Conservation (phyloP, 2,329 filamentous ascomycete species). For the Penicillium corylophilum region DNA sequence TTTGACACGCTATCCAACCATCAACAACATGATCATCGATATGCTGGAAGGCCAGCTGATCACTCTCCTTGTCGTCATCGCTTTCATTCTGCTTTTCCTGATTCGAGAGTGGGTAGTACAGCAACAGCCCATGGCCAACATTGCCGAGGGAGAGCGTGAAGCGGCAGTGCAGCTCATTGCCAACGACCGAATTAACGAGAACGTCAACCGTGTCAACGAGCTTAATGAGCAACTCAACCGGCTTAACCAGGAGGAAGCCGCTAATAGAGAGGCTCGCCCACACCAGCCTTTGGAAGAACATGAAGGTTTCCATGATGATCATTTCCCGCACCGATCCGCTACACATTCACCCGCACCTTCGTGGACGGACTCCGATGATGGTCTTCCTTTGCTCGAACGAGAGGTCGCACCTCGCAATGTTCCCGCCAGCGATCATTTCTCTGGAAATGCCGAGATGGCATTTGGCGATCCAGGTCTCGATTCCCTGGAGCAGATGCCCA, state of each 20-base stretch:
- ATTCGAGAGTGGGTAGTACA: slow-evolving; percentile 98
- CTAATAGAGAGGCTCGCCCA: neutral
- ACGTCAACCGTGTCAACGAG: neutral
- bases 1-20: slow-evolving; percentile 63
- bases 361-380: slow-evolving; percentile 20
- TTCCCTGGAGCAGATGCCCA: neutral
- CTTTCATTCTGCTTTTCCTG: slow-evolving; percentile 94
- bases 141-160: slow-evolving; percentile 58
- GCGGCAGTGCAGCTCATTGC: slow-evolving; percentile 51
- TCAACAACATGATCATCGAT: slow-evolving; percentile 79
- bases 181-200: slow-evolving; percentile 29
- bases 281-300: slow-evolving; percentile 5
- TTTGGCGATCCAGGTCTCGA: neutral
- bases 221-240: neutral
- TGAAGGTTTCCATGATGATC: slow-evolving; percentile 10
- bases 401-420: neutral
- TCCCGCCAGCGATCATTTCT: neutral
- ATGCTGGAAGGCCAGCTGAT: slow-evolving; percentile 92
- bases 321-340: slow-evolving; percentile 1
- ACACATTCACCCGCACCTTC: slow-evolving; percentile 17
- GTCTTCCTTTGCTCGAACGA: slow-evolving; percentile 9
- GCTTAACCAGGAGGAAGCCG: slow-evolving; percentile 10
- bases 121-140: slow-evolving; percentile 89
- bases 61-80: slow-evolving; percentile 84
- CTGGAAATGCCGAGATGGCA: neutral